phyloP scores from a whole-genome alignment of 306 rosid species.

The Ormosia emarginata region DNA sequence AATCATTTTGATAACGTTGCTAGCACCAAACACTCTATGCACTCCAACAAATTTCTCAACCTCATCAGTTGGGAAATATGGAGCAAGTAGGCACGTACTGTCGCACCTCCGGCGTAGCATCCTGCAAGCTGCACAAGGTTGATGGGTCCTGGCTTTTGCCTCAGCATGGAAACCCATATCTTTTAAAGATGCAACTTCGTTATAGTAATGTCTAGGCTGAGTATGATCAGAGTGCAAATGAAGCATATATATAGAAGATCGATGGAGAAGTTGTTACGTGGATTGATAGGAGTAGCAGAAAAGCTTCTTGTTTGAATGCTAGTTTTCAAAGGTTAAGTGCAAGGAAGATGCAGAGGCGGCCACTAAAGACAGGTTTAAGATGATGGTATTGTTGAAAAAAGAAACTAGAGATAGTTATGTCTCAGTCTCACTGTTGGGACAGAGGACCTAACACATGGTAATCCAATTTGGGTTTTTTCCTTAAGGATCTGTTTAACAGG shows the following conservation, averaged over 20 bases:
- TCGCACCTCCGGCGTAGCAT: constrained; percentile 38
- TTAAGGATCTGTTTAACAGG: too few species aligned
- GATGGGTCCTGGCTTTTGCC: background rate
- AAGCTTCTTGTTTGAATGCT: background rate
- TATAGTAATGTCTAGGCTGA: background rate
- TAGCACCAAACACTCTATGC: constrained; percentile 37
- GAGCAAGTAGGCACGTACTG: constrained; percentile 25
- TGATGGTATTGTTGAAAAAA: background rate
- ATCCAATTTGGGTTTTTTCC: background rate
- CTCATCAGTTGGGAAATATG: constrained; percentile 28
- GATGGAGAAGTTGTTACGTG: background rate
- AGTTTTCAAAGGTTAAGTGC: constrained; percentile 12
- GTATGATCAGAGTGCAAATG: background rate
- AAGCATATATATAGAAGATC: background rate
- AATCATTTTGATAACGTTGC: constrained; percentile 37
- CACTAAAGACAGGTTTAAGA: background rate
- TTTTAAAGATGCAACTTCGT: background rate
- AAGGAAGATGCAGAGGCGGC: constrained; percentile 21
- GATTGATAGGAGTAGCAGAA: background rate
- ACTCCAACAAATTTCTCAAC: constrained; percentile 24
- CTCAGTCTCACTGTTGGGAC: constrained; percentile 18
- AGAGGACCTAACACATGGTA: constrained; percentile 18
- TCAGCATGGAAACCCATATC: background rate
- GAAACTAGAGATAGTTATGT: background rate
- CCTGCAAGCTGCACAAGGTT: constrained; percentile 40